Conservation (phyloP, 2,329 filamentous ascomycete species). For the Aspergillus neoniger region DNA sequence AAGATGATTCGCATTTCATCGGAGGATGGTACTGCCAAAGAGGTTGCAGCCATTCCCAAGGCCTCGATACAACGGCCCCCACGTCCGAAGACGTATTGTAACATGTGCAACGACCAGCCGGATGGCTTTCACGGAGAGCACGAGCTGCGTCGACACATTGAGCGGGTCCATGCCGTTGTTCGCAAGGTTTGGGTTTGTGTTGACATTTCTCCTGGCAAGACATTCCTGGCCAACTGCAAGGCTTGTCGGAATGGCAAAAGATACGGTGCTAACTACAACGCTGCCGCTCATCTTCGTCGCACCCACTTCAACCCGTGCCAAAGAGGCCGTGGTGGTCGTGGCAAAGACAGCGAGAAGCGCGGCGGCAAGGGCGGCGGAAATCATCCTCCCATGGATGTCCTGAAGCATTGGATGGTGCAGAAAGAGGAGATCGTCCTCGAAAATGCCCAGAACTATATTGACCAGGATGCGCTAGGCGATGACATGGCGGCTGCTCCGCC, state of each 20-base stretch:
- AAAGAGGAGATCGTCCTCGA: slow-evolving; percentile 51
- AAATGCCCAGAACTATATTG: slow-evolving; percentile 31
- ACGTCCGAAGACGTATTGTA: slow-evolving; percentile 71
- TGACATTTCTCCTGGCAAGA: slow-evolving; percentile 59
- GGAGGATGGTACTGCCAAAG: slow-evolving; percentile 56
- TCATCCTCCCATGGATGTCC: slow-evolving; percentile 60
- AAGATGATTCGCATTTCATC: slow-evolving; percentile 56
- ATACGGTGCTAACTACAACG: slow-evolving; percentile 93
- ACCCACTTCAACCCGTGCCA: slow-evolving; percentile 79
- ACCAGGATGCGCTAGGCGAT: slow-evolving; percentile 27
- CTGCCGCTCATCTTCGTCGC: slow-evolving; percentile 82
- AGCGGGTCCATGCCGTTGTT: slow-evolving; percentile 64
- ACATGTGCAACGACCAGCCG: slow-evolving; percentile 68
- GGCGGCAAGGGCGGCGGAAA: slow-evolving; percentile 66
- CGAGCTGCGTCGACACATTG: slow-evolving; percentile 70
- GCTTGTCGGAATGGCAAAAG: slow-evolving; percentile 74
- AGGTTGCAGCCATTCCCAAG: slow-evolving; percentile 57
- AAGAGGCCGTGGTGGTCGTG: slow-evolving; percentile 55
- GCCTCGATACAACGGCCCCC: slow-evolving; percentile 64
- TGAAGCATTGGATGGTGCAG: slow-evolving; percentile 64
- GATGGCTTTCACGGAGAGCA: slow-evolving; percentile 85
- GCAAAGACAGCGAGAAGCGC: slow-evolving; percentile 60
- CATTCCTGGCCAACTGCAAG: slow-evolving; percentile 79
- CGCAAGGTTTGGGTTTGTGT: slow-evolving; percentile 66
- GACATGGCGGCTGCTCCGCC: slow-evolving; percentile 18